These are phyloP conservation scores for Nemania diffusa DNA, from an alignment of 2,329 filamentous ascomycete species.

Conservation along the genomic window DNA sequence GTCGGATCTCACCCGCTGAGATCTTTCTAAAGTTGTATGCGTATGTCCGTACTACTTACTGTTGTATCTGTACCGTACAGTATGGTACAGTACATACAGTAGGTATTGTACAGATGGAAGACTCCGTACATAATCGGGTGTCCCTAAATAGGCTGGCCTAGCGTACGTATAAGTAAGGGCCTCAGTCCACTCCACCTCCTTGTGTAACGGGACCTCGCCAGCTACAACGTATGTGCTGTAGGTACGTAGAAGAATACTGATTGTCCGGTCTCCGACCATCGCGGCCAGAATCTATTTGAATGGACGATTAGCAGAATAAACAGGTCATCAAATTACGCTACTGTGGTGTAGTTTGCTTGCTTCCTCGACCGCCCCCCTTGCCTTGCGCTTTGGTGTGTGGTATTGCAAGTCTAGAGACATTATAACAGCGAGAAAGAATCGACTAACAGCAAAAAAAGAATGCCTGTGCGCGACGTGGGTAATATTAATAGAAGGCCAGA, in stretches of 20 bases:
- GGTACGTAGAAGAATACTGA: background rate
- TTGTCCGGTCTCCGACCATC: constrained; percentile 10
- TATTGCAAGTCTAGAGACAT: background rate
- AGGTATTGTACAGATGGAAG: background rate
- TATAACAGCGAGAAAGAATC: background rate
- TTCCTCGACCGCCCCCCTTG: background rate
- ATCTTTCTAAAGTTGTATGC: background rate
- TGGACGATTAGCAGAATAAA: background rate
- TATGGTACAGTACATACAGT: background rate
- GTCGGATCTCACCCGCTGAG: background rate
- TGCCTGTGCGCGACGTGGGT: constrained; percentile 31
- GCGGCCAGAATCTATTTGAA: background rate
- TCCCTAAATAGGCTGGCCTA: constrained; percentile 1
- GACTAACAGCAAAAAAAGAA: background rate
- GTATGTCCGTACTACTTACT: background rate
- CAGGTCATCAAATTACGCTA: background rate
- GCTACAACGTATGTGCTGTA: background rate
- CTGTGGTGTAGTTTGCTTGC: background rate
- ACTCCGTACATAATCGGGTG: background rate
- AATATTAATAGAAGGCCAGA: constrained; percentile 33
- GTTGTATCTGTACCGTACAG: no score
- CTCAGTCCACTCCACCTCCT: background rate
- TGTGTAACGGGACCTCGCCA: constrained; percentile 4
- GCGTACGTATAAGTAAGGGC: no score
- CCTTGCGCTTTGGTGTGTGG: background rate